A percentile compares a stretch with the other conserved stretches of the same genome.
Evolutionary conservation across 768 basidiomycete species (phyloP).

Genomic region (Podaxis sp.): DNA sequence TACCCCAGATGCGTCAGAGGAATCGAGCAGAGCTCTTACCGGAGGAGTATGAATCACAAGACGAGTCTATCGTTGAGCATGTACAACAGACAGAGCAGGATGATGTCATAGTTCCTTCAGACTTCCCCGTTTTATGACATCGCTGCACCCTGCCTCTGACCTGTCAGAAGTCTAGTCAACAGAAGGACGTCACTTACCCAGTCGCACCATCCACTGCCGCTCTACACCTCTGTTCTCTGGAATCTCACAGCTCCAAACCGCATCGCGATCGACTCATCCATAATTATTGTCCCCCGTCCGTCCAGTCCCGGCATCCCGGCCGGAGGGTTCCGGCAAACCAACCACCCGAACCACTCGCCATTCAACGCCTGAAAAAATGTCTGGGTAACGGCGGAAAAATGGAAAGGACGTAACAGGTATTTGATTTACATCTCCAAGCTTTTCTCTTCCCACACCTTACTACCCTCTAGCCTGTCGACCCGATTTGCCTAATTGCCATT

Average conservation of each 20-base stretch:
- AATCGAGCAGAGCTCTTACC: not conserved
- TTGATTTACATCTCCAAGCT: not conserved
- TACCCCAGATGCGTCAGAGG: not conserved
- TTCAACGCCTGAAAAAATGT: not conserved
- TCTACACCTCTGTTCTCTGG: not conserved
- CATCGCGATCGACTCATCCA: not conserved
- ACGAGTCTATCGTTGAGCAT: not conserved
- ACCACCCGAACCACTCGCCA: not conserved
- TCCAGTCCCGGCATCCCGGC: not conserved
- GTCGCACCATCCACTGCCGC: not conserved
- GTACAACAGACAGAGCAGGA: not conserved
- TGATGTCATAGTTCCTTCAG: not conserved
- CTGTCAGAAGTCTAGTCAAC: not conserved
- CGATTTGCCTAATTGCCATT: not conserved
- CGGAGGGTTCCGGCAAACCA: not conserved
- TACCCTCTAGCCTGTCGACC: not conserved
- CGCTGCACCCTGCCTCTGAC: not conserved
- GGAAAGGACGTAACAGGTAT: not conserved
- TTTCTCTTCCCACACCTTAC: not conserved
- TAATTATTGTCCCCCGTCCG: not conserved
- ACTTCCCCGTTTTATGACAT: conserved; percentile 2
- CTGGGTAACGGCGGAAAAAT: not conserved
- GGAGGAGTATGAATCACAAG: not conserved
- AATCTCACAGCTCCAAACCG: not conserved
- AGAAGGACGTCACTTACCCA: not conserved